Base-by-base conservation (phyloP, 2,329 filamentous ascomycete genomes). In the Penicillium griseofulvum region DNA sequence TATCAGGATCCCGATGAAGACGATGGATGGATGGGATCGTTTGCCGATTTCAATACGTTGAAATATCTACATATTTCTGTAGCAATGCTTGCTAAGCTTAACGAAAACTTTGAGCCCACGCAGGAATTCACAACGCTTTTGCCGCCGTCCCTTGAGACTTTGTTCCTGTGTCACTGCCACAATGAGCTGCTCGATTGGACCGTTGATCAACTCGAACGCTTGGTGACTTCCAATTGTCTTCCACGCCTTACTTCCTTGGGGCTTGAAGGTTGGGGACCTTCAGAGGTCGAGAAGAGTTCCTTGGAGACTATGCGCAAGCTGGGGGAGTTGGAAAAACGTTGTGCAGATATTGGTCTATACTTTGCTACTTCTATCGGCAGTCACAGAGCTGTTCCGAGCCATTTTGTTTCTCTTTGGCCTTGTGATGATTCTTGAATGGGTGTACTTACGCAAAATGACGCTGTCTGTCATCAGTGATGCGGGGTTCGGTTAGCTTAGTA, bases 131-230 rank as follows among this genome's bases (percentile, higher is more conserved):
- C 11, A 9, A 7, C 16, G 1, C 22, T 51, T 26, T 34, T 51
- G 38, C 48, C 48, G 19, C 48, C 48, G 17, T 44, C 48, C 6
- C 39, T 51, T 31, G 29, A 44, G 22, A 43, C 29, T 17, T 36
- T 51, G 48, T 51, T 36, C 36, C 28, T 51, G 24, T 51, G 48
- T 34, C 38, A 51, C n/a, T 51, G 48, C 31, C 28, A 36, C 14
- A 10, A 14, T 11, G 38, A 34, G 14, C 16, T 51, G 16, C 22
- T 44, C 11, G n/a, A 12, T 7, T 51, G 38, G 48, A 22, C 29
- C 3, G n/a, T 51, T 7, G 29, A 51, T 26, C 38, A 51, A 44
- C 26, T 51, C 7, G 29, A 19, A 24, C 14, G 9, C 6, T 24
- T 51, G 38, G 11, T 44, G 5, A 16, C 16, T 11, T 44, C 38